Evolutionary conservation across 2,329 filamentous ascomycete genomes (phyloP), one percentile per base, ranked within the genome.

Genomic region (Pseudogymnoascus sp.): DNA sequence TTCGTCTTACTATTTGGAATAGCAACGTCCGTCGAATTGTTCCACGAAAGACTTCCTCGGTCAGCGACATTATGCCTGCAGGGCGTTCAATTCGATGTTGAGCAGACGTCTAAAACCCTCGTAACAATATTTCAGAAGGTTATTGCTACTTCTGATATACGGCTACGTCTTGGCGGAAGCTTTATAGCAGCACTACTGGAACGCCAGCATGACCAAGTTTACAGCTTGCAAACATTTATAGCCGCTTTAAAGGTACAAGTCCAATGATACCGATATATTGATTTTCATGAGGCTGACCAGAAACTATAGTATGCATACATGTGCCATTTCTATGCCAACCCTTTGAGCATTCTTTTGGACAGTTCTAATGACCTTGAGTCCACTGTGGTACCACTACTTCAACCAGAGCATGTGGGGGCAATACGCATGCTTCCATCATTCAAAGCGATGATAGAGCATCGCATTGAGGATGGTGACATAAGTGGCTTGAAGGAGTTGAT

Each of bases 241-340:
- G 82, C 82, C 68, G 84, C 86, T 9, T 67, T 91, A 2, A 88
- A 88, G 77, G 85, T 85, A 71, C 65, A 71, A 59, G 56, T 26
- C 19, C 7, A 10, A 9, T 23, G 9, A 3, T 30, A 52, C n/a
- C 26, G 26, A 5, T 52, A 33, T 52, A 52, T 30, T n/a, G 41
- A 19, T 52, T 30, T 2, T 10, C 26, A 30, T 52, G 30, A 5
- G 56, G 5, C 26, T 34, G 67, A 37, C 69, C 66, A 3, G 63
- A 35, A 38, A 3, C 18, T 63, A 15, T 70, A 90, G 81, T 94
- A 92, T 72, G 83, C 86, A 0, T 90, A 91, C 69, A 92, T 95
- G 89, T 89, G 86, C 61, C 88, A 91, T 70, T 92, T 89, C 68
- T 92, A 90, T 66, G 87, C 86, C 37, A 92, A 91, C 65, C 82